Percentiles rank a stretch among this genome's conserved stretches.
Evolutionary conservation across 169 alveolate species (phyloP).

Genomic region (Plasmodium sp.): DNA sequence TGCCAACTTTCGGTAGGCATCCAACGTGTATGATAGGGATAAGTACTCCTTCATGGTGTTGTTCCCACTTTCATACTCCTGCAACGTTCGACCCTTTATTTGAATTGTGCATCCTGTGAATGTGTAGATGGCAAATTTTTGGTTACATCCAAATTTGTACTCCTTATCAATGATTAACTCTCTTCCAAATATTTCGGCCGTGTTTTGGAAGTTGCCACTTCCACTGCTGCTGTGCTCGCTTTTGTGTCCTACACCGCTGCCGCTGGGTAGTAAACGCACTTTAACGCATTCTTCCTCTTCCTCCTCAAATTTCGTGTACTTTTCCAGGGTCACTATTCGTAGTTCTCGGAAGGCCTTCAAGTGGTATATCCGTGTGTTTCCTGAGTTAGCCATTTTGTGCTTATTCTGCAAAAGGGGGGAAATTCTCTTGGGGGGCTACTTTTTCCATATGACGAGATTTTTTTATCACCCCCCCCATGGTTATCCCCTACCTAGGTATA

Average conservation of each 20-base stretch:
- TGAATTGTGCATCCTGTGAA: constrained; percentile 91
- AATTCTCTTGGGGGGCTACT: background rate
- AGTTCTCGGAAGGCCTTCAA: constrained; percentile 33
- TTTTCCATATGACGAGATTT: background rate
- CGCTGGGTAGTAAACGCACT: constrained; percentile 16
- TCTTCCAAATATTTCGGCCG: constrained; percentile 90
- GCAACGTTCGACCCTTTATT: constrained; percentile 88
- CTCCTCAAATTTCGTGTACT: constrained; percentile 28
- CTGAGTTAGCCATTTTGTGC: background rate
- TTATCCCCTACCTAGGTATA: background rate
- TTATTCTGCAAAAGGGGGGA: background rate
- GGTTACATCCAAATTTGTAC: constrained; percentile 82
- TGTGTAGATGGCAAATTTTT: constrained; percentile 88
- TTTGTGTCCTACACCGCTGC: background rate
- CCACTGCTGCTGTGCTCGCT: constrained; percentile 13
- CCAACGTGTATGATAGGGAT: constrained; percentile 83
- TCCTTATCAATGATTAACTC: constrained; percentile 89
- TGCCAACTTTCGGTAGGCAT: constrained; percentile 88
- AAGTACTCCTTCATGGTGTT: constrained; percentile 88
- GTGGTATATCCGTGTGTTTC: constrained; percentile 32
- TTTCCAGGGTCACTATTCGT: constrained; percentile 60
- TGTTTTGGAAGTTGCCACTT: background rate
- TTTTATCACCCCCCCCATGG: background rate
- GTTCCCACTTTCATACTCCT: constrained; percentile 91
- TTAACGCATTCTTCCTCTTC: constrained; percentile 58